Evolutionary conservation across 345 rosid species (phyloP).

Genomic region (Salix caprea): DNA sequence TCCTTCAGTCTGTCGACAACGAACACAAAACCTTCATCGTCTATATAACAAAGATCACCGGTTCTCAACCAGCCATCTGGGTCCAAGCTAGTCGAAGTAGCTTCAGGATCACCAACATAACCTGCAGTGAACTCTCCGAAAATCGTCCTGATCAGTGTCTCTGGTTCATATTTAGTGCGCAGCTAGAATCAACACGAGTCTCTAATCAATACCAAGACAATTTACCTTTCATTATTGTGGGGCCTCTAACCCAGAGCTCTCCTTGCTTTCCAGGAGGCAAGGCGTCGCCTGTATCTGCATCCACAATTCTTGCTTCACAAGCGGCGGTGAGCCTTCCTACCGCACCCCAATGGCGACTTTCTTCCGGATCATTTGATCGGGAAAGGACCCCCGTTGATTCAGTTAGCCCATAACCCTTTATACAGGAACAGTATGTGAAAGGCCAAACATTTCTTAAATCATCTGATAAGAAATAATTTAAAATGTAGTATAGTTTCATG

Average conservation of each 20-base stretch:
- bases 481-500: too few species aligned
- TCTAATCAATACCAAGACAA: too few species aligned
- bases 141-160: background rate
- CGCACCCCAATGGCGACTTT: slow-evolving; percentile 4
- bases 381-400: slow-evolving; percentile 18
- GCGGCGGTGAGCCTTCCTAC: background rate
- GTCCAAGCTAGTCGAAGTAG: slow-evolving; percentile 18
- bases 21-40: slow-evolving; percentile 31
- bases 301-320: slow-evolving; percentile 22
- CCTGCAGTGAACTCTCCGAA: slow-evolving; percentile 8
- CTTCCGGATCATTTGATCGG: slow-evolving; percentile 10
- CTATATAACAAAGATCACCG: slow-evolving; percentile 39
- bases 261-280: slow-evolving; percentile 23
- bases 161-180: too few species aligned
- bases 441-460: too few species aligned
- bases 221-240: slow-evolving; percentile 28
- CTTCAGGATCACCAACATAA: slow-evolving; percentile 27
- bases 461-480: too few species aligned
- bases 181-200: too few species aligned
- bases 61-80: slow-evolving; percentile 39
- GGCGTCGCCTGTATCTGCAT: slow-evolving; percentile 13
- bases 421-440: background rate
- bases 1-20: slow-evolving; percentile 45
- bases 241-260: slow-evolving; percentile 36
- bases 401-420: slow-evolving; percentile 31